phyloP scores from a whole-genome alignment of 129 eudicot genomes.

The Flaveria sonorensis region DNA sequence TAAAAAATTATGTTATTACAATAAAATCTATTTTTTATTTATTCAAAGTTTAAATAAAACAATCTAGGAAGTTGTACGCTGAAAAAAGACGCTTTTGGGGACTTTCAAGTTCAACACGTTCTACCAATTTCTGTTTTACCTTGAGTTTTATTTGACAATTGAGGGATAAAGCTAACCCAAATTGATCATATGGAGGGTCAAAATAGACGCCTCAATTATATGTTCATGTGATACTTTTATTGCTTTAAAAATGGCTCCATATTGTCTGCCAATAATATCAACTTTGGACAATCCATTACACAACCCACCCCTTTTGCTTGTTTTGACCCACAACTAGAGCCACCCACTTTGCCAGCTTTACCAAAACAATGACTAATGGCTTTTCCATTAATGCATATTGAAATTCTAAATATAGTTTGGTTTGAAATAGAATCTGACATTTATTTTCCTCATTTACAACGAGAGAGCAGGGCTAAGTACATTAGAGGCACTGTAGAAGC shows the following conservation, averaged over 20 bases:
- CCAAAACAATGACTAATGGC: background rate
- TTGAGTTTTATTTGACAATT: background rate
- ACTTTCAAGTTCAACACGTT: background rate
- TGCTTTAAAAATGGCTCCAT: background rate
- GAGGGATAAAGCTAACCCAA: background rate
- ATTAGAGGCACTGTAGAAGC: constrained; percentile 73
- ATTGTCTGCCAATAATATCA: background rate
- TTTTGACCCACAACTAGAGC: background rate
- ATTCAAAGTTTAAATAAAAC: background rate
- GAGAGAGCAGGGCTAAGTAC: constrained; percentile 80
- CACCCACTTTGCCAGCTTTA: background rate
- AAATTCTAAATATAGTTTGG: background rate
- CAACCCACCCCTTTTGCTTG: background rate
- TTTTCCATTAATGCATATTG: background rate
- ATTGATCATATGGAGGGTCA: too few relatives aligned
- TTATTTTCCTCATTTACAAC: constrained; percentile 8
- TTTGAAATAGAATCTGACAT: constrained; percentile 4
- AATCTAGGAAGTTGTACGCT: background rate
- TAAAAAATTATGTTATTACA: background rate
- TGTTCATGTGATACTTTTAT: background rate
- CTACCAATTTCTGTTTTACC: background rate
- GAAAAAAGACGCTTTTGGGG: too few relatives aligned
- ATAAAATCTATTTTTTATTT: background rate
- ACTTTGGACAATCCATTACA: constrained; percentile 1
- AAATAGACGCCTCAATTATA: background rate